Conservation (phyloP, 2,329 filamentous ascomycete species). For the Tolypocladium guangdongense region DNA sequence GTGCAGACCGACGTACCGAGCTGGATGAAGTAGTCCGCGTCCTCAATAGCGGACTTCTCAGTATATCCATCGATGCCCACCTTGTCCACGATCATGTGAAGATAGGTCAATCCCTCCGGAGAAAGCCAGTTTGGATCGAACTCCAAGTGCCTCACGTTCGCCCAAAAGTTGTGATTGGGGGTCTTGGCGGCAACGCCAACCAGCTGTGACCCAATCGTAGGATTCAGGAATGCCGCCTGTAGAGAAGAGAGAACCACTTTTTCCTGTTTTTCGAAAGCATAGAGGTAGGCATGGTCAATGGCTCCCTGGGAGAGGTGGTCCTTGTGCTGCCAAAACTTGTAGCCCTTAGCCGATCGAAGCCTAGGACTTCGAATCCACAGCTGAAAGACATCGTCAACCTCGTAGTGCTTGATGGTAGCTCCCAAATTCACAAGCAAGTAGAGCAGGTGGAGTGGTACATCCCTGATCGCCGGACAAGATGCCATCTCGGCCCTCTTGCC, state of each 20-base stretch:
- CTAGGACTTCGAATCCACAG: background rate
- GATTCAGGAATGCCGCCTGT: background rate
- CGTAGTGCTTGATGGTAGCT: conserved; percentile 1
- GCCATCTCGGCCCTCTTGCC: background rate
- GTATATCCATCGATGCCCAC: background rate
- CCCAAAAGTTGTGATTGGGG: background rate
- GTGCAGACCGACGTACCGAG: background rate
- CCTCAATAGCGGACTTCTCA: background rate
- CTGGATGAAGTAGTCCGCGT: background rate
- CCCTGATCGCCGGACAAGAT: background rate
- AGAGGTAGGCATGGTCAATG: background rate
- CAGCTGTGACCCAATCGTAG: background rate
- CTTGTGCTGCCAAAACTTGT: background rate
- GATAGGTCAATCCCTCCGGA: background rate
- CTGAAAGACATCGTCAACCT: background rate
- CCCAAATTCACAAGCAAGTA: background rate
- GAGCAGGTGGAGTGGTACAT: background rate
- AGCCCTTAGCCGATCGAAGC: background rate
- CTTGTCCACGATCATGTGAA: conserved; percentile 5
- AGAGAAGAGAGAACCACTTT: background rate
- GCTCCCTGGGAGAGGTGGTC: background rate
- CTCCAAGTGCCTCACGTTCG: background rate
- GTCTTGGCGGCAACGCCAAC: background rate
- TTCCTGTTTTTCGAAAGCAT: background rate
- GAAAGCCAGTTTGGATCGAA: conserved; percentile 3